Conservation (phyloP, 2,329 filamentous ascomycete species). For the Aspergillus persii region DNA sequence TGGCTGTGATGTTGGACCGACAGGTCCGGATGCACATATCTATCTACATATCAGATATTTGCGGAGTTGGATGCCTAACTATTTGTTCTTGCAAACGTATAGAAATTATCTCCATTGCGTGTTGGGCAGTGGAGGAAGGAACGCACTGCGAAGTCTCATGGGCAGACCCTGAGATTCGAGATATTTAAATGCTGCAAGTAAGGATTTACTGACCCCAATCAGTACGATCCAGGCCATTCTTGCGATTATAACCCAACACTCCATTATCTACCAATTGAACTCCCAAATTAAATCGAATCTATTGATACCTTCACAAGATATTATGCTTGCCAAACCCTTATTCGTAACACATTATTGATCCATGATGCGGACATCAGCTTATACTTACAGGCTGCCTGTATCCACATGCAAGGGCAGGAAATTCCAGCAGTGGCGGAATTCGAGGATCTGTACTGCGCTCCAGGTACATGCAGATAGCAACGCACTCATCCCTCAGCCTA, state of each 20-base stretch:
- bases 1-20: neutral
- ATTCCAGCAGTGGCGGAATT: slow-evolving; percentile 21
- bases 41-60: neutral
- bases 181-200: neutral
- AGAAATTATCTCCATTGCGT: too few relatives aligned
- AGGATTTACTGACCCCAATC: neutral
- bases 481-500: slow-evolving; percentile 26
- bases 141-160: neutral
- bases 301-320: neutral
- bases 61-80: neutral
- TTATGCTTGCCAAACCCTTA: neutral
- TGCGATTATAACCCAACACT: too few relatives aligned
- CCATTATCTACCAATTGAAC: too few relatives aligned
- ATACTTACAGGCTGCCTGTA: slow-evolving; percentile 27
- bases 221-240: neutral
- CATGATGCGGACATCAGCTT: neutral
- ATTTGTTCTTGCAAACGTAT: neutral
- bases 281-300: neutral
- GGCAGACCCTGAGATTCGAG: neutral
- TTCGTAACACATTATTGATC: neutral
- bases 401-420: slow-evolving; percentile 26
- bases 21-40: slow-evolving; percentile 3
- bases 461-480: slow-evolving; percentile 32
- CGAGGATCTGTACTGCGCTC: slow-evolving; percentile 21
- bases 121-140: neutral